phyloP scores from a whole-genome alignment of 140 eudicot species.

The Erigeron philadelphicus region DNA sequence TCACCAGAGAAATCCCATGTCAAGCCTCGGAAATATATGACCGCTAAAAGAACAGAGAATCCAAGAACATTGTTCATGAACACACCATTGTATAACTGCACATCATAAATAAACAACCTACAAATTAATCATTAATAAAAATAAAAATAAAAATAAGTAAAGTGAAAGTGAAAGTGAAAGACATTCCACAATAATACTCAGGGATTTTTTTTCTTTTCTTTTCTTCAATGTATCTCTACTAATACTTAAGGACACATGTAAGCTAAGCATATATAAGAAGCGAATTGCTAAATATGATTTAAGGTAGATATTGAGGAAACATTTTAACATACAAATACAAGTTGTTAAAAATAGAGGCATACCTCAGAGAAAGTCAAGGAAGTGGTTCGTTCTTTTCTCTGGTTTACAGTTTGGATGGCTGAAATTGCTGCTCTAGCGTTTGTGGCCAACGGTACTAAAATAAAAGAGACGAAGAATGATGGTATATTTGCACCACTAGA shows the following conservation, averaged over 20 bases:
- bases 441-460: slow-evolving; percentile 61
- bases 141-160: background rate
- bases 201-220: too few relatives aligned
- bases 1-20: slow-evolving; percentile 59
- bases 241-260: too few relatives aligned
- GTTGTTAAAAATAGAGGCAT: background rate
- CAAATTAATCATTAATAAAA: background rate
- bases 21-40: slow-evolving; percentile 51
- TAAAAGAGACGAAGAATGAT: slow-evolving; percentile 50
- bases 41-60: slow-evolving; percentile 50
- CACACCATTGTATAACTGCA: slow-evolving; percentile 63
- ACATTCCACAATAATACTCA: too few relatives aligned
- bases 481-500: slow-evolving; percentile 43
- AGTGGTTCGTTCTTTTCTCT: slow-evolving; percentile 41
- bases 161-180: too few relatives aligned
- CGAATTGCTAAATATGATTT: background rate
- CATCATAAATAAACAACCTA: background rate
- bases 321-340: background rate
- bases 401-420: slow-evolving; percentile 44
- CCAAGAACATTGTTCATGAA: slow-evolving; percentile 74
- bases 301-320: too few relatives aligned
- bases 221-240: too few relatives aligned
- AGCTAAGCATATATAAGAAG: background rate
- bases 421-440: slow-evolving; percentile 56
- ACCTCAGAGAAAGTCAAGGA: slow-evolving; percentile 81